Percentiles rank a stretch among this genome's conserved stretches.
phyloP scores from a whole-genome alignment of 805 yeast species.

The Barnettozyma californica region DNA sequence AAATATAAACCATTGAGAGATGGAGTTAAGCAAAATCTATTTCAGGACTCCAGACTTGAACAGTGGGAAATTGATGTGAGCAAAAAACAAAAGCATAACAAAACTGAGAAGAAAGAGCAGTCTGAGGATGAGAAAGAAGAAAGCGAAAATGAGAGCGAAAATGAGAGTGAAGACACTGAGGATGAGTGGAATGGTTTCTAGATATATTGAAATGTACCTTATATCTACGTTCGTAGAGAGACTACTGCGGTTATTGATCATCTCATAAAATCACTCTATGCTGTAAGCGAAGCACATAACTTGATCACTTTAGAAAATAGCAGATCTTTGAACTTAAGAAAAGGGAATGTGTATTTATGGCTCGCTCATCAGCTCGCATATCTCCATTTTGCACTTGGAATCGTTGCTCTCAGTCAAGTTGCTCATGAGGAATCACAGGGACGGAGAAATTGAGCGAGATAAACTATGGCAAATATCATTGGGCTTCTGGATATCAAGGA shows the following conservation, averaged over 20 bases:
- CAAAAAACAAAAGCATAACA: constrained; percentile 25
- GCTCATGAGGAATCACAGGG: too few relatives aligned
- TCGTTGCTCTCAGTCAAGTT: too few relatives aligned
- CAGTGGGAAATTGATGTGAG: constrained; percentile 51
- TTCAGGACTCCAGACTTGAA: constrained; percentile 55
- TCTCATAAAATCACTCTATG: too few relatives aligned
- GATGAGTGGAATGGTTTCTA: constrained; percentile 41
- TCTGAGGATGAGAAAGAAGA: constrained; percentile 13
- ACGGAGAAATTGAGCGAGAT: too few relatives aligned
- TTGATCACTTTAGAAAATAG: too few relatives aligned
- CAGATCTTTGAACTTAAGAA: too few relatives aligned
- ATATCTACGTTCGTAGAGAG: background rate
- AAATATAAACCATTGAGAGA: constrained; percentile 59
- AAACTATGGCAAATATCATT: too few relatives aligned
- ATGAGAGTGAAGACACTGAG: constrained; percentile 20
- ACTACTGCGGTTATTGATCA: background rate
- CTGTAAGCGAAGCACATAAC: too few relatives aligned
- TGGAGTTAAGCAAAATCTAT: constrained; percentile 60
- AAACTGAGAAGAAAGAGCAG: constrained; percentile 19
- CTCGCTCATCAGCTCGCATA: too few relatives aligned
- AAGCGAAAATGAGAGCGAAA: constrained; percentile 16
- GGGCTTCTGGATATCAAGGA: too few relatives aligned
- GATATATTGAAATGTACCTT: background rate
- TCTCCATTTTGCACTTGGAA: too few relatives aligned
- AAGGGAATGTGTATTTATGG: too few relatives aligned